phyloP scores from a whole-genome alignment of 1,284 basidiomycete genomes.

The Porodaedalea pini region DNA sequence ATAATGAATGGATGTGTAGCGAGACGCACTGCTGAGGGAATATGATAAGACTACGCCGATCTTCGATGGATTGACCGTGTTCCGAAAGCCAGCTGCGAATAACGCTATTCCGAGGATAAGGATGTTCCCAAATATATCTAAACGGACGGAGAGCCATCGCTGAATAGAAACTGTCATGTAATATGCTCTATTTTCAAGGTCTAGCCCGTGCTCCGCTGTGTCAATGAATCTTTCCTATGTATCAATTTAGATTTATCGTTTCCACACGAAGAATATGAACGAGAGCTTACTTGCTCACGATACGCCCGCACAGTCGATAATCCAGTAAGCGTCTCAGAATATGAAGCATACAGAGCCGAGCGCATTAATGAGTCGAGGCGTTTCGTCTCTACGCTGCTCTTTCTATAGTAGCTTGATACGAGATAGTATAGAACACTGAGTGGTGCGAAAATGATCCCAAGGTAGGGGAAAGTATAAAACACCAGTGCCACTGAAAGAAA shows the following conservation, averaged over 20 bases:
- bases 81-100: constrained; percentile 56
- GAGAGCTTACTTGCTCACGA: constrained; percentile 36
- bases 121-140: constrained; percentile 69
- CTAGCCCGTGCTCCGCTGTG: constrained; percentile 47
- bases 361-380: constrained; percentile 68
- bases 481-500: constrained; percentile 42
- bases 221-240: constrained; percentile 41
- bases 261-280: not conserved
- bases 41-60: constrained; percentile 65
- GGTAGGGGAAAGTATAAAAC: constrained; percentile 61
- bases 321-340: constrained; percentile 58
- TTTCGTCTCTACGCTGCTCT: constrained; percentile 62
- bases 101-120: constrained; percentile 72
- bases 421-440: constrained; percentile 48
- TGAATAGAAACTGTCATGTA: constrained; percentile 71
- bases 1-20: not conserved
- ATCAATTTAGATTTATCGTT: not conserved
- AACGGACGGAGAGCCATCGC: constrained; percentile 56
- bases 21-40: constrained; percentile 51
- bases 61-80: constrained; percentile 45
- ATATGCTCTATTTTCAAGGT: constrained; percentile 71
- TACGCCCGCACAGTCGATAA: constrained; percentile 65
- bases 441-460: constrained; percentile 57
- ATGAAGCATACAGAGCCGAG: constrained; percentile 60
- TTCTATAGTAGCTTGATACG: constrained; percentile 50